Evolutionary conservation across 2,329 filamentous ascomycete genomes (phyloP).

Genomic region (Exophiala dermatitidis): DNA sequence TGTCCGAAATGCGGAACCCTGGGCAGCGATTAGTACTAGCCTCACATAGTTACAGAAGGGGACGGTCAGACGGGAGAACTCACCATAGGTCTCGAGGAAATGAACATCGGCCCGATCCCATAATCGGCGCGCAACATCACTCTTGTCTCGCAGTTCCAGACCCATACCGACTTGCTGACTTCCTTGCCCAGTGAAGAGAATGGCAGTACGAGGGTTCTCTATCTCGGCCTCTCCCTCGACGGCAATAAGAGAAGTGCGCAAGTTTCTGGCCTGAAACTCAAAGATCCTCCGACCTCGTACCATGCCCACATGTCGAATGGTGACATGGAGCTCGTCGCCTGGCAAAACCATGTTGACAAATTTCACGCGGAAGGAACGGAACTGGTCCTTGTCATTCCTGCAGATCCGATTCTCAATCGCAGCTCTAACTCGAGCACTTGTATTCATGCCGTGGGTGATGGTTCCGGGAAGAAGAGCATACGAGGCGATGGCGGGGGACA

Average conservation of each 20-base stretch:
- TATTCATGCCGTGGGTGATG: slow-evolving; percentile 99
- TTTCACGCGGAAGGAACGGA: slow-evolving; percentile 92
- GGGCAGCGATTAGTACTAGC: no score
- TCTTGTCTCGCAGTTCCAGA: slow-evolving; percentile 96
- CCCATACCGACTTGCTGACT: slow-evolving; percentile 99
- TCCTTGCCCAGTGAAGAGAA: slow-evolving; percentile 96
- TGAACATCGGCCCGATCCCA: slow-evolving; percentile 98
- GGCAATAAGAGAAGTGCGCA: slow-evolving; percentile 93
- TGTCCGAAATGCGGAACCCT: slow-evolving; percentile 86
- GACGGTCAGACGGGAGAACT: no score
- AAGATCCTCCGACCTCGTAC: slow-evolving; percentile 97
- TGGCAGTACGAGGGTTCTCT: slow-evolving; percentile 91
- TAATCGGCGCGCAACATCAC: slow-evolving; percentile 87
- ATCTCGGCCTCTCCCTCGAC: slow-evolving; percentile 92
- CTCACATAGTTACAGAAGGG: no score
- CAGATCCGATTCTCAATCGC: slow-evolving; percentile 97
- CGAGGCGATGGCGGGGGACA: slow-evolving; percentile 89
- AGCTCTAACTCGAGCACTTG: slow-evolving; percentile 89
- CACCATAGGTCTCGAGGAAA: slow-evolving; percentile 93
- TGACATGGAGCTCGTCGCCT: slow-evolving; percentile 90
- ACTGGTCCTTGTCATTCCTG: slow-evolving; percentile 95
- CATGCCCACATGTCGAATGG: slow-evolving; percentile 95
- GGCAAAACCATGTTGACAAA: slow-evolving; percentile 98
- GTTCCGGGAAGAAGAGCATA: slow-evolving; percentile 95
- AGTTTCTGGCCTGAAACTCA: slow-evolving; percentile 93